Base-by-base conservation (phyloP, 768 basidiomycete species). In the Asterophora lycoperdoides region DNA sequence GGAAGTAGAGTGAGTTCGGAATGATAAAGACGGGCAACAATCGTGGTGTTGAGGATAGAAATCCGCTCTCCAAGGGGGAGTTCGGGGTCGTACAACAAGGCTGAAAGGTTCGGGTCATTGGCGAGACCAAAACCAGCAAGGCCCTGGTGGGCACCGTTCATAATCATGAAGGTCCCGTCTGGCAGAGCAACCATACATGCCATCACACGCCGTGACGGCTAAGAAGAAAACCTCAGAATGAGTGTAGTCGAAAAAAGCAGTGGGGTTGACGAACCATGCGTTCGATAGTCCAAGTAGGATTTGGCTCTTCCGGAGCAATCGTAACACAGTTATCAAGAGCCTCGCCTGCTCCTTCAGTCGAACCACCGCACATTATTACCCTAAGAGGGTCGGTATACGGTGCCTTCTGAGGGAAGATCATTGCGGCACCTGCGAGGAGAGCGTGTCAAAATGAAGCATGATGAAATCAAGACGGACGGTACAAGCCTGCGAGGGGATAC, bases 151-250 rank as follows among this genome's bases (percentile, higher is more conserved):
- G 82, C 89, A 5, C 88, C 89, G 37, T 90, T 89, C 63, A 84
- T 48, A 55, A 91, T 88, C 68, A 90, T 66, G 68, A 80, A 78
- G 0, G 86, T 87, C n/a, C 86, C 86, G 55, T 81, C 80, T 0
- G 88, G 87, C 29, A 89, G 75, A 0, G 80, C 73, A 41, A 77
- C 82, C 66, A 87, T 81, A 69, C 84, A 86, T 1, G 84, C 68
- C 83, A 91, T 84, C 14, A 90, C 89, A 49, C 89, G 81, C 52
- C 72, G 73, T 0, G 81, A 84, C 5, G 84, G 84, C 84, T 86
- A 48, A 1, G 49, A 29, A 23, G 6, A 6, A 23, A 23, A 6
- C 3, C 23, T 44, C 20, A 4, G 26, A n/a, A 34, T 28, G n/a
- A 30, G 48, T 46, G 19, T 41, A 39, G 8, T 20, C 19, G 40